Evolutionary conservation across 352 stramenopile species (phyloP).

Genomic region (Pythium inflatum): DNA sequence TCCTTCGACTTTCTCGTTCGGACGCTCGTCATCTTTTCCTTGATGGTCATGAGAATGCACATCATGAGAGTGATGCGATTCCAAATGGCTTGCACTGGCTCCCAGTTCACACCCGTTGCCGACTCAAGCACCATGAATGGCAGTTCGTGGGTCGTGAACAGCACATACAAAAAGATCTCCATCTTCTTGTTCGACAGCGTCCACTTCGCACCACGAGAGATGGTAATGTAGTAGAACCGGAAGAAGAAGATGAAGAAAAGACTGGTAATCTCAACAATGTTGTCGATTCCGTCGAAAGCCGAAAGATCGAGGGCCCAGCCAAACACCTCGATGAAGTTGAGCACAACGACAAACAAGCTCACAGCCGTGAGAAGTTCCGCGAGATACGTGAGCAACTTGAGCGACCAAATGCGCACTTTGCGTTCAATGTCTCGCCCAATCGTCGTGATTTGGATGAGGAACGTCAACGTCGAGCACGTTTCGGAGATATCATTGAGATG

Average conservation of each 20-base stretch:
- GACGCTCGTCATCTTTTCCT: too few species aligned
- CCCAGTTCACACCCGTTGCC: constrained; percentile 15
- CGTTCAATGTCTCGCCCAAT: constrained; percentile 34
- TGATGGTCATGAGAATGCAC: too few species aligned
- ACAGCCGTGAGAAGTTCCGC: too few species aligned
- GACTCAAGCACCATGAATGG: constrained; percentile 27
- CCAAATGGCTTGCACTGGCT: constrained; percentile 23
- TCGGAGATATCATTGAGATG: constrained; percentile 42
- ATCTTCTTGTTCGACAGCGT: constrained; percentile 32
- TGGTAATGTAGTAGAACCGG: constrained; percentile 43
- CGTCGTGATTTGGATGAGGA: constrained; percentile 42
- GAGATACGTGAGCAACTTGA: constrained; percentile 17
- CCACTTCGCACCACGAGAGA: constrained; percentile 26
- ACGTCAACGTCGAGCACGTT: constrained; percentile 37
- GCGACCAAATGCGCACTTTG: constrained; percentile 32
- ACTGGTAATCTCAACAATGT: not conserved
- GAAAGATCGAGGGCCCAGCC: too few species aligned
- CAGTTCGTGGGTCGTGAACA: constrained; percentile 35
- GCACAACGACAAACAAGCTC: too few species aligned
- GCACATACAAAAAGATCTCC: constrained; percentile 37
- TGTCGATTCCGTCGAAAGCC: not conserved
- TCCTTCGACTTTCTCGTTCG: too few species aligned
- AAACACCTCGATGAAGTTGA: constrained; percentile 9
- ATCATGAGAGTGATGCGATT: constrained; percentile 19
- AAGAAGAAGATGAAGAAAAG: constrained; percentile 45